phyloP scores from a whole-genome alignment of 331 rosid species.

The Acacia concinna region DNA sequence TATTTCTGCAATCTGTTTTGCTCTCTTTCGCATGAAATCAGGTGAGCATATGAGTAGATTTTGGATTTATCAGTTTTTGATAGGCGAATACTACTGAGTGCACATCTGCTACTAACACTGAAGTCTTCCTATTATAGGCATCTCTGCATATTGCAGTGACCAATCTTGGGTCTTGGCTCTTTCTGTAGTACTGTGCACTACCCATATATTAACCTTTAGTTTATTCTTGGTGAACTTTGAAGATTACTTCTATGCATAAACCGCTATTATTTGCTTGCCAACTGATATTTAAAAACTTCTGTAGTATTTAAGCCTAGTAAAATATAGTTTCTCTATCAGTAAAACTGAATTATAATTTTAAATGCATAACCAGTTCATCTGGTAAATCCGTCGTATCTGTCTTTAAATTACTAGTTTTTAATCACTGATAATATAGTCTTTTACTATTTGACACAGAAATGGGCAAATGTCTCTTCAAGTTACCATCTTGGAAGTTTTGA shows the following conservation, averaged over 20 bases:
- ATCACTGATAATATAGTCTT: not conserved
- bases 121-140: not conserved
- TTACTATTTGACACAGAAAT: constrained; percentile 2
- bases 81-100: not conserved
- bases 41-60: not conserved
- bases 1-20: not conserved
- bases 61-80: not conserved
- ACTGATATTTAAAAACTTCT: not conserved
- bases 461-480: not conserved
- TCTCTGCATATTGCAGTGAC: not conserved
- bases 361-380: not conserved
- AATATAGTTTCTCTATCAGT: not conserved
- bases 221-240: not conserved
- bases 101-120: not conserved
- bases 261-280: not conserved
- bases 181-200: not conserved
- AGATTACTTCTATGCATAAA: not conserved
- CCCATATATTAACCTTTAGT: too few relatives aligned
- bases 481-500: constrained; percentile 1
- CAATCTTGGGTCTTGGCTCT: not conserved
- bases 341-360: not conserved
- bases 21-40: not conserved
- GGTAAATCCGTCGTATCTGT: not conserved
- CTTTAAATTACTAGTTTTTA: not conserved
- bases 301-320: not conserved